Conservation (phyloP, 208 protist species). For the Borovskyia barvae region DNA sequence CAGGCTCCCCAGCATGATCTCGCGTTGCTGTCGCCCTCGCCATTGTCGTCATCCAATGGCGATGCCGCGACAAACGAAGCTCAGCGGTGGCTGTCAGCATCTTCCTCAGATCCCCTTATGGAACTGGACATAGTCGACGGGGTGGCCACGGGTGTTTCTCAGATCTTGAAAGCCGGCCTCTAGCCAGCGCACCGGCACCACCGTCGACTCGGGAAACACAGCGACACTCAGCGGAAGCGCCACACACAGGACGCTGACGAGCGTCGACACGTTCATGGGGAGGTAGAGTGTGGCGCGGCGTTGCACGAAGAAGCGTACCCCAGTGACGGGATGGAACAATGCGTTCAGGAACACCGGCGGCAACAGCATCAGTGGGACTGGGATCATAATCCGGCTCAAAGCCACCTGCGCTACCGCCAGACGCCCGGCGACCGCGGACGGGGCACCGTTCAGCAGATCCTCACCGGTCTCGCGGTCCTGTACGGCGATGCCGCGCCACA, state of each 20-base stretch:
- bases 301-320: conserved; percentile 32
- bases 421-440: conserved; percentile 60
- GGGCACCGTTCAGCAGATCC: conserved; percentile 37
- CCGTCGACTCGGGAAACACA: conserved; percentile 54
- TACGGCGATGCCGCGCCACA: conserved; percentile 62
- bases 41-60: no score
- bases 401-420: conserved; percentile 67
- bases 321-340: conserved; percentile 34
- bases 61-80: no score
- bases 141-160: conserved; percentile 33
- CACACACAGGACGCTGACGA: conserved; percentile 39
- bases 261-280: conserved; percentile 44
- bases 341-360: conserved; percentile 68
- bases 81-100: neutral
- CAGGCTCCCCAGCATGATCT: no score
- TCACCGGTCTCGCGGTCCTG: conserved; percentile 56
- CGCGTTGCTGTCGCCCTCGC: no score
- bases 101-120: conserved; percentile 46
- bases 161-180: conserved; percentile 35
- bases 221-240: conserved; percentile 58
- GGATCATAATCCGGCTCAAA: conserved; percentile 60
- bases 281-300: conserved; percentile 35
- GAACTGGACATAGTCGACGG: conserved; percentile 37
- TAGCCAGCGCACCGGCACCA: conserved; percentile 35
- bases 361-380: conserved; percentile 64